Conservation (phyloP, 768 basidiomycete genomes). For the Amanita pallidorosea region DNA sequence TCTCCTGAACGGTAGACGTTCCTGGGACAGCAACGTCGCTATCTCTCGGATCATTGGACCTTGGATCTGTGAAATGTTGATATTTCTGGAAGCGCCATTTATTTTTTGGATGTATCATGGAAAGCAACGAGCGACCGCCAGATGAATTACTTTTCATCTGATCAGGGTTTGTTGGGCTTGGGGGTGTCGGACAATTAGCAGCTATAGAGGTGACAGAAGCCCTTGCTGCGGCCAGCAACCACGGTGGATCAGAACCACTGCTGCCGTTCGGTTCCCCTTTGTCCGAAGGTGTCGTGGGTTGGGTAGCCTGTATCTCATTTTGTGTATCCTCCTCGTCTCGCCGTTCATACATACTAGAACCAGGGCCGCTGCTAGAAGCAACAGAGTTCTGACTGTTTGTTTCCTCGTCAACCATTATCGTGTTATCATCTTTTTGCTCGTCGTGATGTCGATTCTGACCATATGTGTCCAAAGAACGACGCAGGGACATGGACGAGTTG, state of each 20-base stretch:
- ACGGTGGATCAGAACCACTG: not conserved
- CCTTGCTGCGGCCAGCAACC: conserved; percentile 4
- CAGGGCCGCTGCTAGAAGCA: conserved; percentile 3
- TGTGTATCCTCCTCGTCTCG: not conserved
- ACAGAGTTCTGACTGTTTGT: conserved; percentile 2
- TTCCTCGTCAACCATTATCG: not conserved
- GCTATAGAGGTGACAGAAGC: not conserved
- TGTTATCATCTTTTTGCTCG: not conserved
- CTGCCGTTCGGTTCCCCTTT: conserved; percentile 8
- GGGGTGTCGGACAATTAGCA: not conserved
- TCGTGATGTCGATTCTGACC: not conserved
- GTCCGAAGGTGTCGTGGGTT: conserved; percentile 24
- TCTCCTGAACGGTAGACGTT: conserved; percentile 5
- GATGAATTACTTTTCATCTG: conserved; percentile 4
- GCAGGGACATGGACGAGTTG: not conserved
- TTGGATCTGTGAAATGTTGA: not conserved
- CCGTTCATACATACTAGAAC: conserved; percentile 1
- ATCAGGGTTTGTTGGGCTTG: not conserved
- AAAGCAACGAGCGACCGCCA: conserved; percentile 4
- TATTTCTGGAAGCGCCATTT: conserved; percentile 8
- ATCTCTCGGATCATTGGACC: not conserved
- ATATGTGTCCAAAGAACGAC: not conserved
- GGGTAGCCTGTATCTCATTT: conserved; percentile 14
- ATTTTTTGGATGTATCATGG: conserved; percentile 9
- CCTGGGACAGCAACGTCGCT: not conserved